phyloP scores from a whole-genome alignment of 805 yeast genomes.

The Metschnikowia baotianmanensis region DNA sequence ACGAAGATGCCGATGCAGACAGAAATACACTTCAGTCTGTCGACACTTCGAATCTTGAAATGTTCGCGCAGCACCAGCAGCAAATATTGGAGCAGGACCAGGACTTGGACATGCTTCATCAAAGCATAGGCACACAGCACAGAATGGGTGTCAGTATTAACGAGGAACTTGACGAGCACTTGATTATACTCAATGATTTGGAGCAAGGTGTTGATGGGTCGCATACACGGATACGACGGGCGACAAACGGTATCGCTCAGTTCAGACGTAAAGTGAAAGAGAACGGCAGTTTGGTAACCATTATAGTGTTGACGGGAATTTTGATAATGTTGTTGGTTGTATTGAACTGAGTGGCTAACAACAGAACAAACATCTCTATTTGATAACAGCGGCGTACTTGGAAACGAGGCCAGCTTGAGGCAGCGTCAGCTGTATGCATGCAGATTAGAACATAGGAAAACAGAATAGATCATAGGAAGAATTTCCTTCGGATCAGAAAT shows the following conservation, averaged over 20 bases:
- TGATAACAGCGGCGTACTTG: too few relatives aligned
- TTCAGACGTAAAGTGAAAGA: conserved; percentile 37
- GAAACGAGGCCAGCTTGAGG: background rate
- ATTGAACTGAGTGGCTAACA: conserved; percentile 23
- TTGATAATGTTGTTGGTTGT: conserved; percentile 41
- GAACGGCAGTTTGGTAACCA: conserved; percentile 44
- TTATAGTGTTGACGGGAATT: conserved; percentile 39
- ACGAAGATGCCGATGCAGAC: conserved; percentile 21
- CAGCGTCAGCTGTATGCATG: background rate
- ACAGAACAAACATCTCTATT: too few relatives aligned
- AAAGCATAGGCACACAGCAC: conserved; percentile 35
- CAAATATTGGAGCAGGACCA: conserved; percentile 38
- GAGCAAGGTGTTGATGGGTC: conserved; percentile 42
- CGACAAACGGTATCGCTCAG: conserved; percentile 28
- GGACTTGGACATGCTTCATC: conserved; percentile 33
- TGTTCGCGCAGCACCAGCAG: conserved; percentile 45
- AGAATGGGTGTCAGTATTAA: conserved; percentile 39
- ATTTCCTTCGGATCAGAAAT: conserved; percentile 35
- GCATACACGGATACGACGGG: conserved; percentile 29
- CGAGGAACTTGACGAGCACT: conserved; percentile 41
- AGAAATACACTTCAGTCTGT: conserved; percentile 22
- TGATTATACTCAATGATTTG: conserved; percentile 39
- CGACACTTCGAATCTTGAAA: conserved; percentile 35
- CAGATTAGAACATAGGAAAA: conserved; percentile 3
- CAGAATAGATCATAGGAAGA: too few relatives aligned